Percentiles rank a stretch among this genome's conserved stretches.
Evolutionary conservation across 306 rosid species (phyloP).

Genomic region (Vigna trinervia): DNA sequence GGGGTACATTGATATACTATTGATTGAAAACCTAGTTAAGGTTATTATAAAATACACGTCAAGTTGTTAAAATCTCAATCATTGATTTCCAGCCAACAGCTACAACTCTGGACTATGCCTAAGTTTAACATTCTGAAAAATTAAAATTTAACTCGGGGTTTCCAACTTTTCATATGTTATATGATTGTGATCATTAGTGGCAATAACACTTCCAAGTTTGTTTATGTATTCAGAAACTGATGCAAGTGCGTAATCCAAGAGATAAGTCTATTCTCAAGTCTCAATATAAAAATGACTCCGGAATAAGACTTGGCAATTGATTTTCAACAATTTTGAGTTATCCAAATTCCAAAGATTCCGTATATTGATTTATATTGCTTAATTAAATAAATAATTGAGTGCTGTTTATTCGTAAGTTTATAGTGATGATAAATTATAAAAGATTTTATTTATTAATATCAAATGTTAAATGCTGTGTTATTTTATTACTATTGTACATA

Average conservation of each 20-base stretch:
- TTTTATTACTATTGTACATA: no score
- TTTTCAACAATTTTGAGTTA: no score
- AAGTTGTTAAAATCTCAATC: not conserved
- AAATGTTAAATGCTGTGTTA: no score
- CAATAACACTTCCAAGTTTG: not conserved
- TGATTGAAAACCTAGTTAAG: not conserved
- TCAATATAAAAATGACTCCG: no score
- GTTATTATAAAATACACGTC: not conserved
- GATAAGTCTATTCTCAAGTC: not conserved
- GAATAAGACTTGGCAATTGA: no score
- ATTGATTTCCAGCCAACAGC: not conserved
- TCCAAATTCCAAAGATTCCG: no score
- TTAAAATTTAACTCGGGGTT: conserved; percentile 1
- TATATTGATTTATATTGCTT: no score
- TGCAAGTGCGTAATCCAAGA: not conserved
- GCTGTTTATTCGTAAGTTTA: no score
- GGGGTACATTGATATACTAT: not conserved
- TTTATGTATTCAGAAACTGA: not conserved
- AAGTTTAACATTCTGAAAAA: not conserved
- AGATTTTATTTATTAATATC: no score
- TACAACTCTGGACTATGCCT: not conserved
- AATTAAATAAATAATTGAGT: no score
- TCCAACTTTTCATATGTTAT: not conserved
- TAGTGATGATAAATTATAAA: no score
- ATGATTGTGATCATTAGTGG: not conserved